Percentiles rank a stretch among this genome's conserved stretches.
These are phyloP conservation scores for Pseudogymnoascus pannorum DNA, from an alignment of 2,329 filamentous ascomycete genomes.

Conservation along the genomic window DNA sequence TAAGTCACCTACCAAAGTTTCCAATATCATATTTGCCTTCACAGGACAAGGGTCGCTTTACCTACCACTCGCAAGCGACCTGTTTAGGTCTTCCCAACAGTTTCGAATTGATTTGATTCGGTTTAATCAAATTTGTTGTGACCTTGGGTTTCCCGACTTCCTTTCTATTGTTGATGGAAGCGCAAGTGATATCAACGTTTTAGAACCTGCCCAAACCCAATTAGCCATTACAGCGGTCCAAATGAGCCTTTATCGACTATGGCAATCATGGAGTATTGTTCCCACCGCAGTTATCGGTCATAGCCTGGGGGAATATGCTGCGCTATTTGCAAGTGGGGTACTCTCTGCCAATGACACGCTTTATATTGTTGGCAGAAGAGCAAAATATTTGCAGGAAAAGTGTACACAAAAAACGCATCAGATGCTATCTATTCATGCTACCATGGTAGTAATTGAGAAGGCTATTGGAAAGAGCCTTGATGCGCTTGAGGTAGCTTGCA, in stretches of 20 bases:
- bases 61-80: constrained; percentile 14
- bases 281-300: constrained; percentile 51
- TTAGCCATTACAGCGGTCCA: constrained; percentile 46
- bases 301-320: constrained; percentile 68
- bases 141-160: constrained; percentile 20
- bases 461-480: constrained; percentile 45
- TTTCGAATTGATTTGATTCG: constrained; percentile 16
- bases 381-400: constrained; percentile 54
- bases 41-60: constrained; percentile 33
- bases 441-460: constrained; percentile 33
- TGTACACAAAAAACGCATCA: constrained; percentile 62
- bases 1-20: constrained; percentile 32
- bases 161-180: constrained; percentile 38
- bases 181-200: constrained; percentile 30
- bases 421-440: constrained; percentile 50
- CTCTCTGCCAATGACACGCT: constrained; percentile 66
- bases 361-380: constrained; percentile 62
- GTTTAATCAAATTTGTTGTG: constrained; percentile 15
- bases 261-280: constrained; percentile 46
- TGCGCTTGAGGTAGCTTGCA: constrained; percentile 51
- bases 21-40: constrained; percentile 26
- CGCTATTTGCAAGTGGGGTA: constrained; percentile 62
- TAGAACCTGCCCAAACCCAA: constrained; percentile 46
- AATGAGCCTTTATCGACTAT: constrained; percentile 48
- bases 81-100: constrained; percentile 31